Base-by-base conservation (phyloP, 2,329 filamentous ascomycete genomes). In the Phaeosphaeriaceae sp. region DNA sequence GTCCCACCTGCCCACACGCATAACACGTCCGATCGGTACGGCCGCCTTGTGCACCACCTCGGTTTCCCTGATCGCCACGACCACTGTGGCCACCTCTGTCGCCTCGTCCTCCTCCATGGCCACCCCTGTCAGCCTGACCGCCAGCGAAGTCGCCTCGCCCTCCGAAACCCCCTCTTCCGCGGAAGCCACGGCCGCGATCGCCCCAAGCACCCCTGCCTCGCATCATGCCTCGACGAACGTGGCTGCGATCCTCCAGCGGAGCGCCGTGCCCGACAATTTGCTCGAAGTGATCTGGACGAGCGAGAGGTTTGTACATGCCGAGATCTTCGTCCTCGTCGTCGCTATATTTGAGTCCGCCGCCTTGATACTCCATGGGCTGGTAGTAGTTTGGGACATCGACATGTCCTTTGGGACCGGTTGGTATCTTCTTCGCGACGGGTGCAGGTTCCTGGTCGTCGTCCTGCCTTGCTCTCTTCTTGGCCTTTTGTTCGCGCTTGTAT, bases 401-500 rank as follows among this genome's bases (percentile, higher is more conserved):
- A 47, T 67, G 61, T 2, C 61, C 60, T 48, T 63, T 58, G 7
- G 65, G 68, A 6, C 67, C 66, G 9, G 66, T 69, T 1, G 68
- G 68, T 45, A 70, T 70, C 7, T 63, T 58, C 24, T 58, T 41
- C n/a, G 58, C 51, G 11, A 66, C 58, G 47, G 64, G 60, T 11
- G 31, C 31, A 36, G 64, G 66, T n/a, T 72, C 67, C 17, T 66
- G 61, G 42, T 68, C 69, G 48, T 63, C 64, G 27, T 76, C 71
- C 11, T 59, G 72, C 45, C 75, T 75, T 11, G 74, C 70, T 63
- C 82, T 80, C 79, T 83, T 82, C 75, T 85, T 83, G 83, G 88
- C 89, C 82, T 89, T 88, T 63, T 73, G 62, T 60, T 73, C 69
- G 53, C 75, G 75, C 70, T 80, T 96, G 74, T 92, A 88, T 68